These are phyloP conservation scores for Exophiala aquamarina DNA, from an alignment of 2,329 filamentous ascomycete species.

Conservation along the genomic window DNA sequence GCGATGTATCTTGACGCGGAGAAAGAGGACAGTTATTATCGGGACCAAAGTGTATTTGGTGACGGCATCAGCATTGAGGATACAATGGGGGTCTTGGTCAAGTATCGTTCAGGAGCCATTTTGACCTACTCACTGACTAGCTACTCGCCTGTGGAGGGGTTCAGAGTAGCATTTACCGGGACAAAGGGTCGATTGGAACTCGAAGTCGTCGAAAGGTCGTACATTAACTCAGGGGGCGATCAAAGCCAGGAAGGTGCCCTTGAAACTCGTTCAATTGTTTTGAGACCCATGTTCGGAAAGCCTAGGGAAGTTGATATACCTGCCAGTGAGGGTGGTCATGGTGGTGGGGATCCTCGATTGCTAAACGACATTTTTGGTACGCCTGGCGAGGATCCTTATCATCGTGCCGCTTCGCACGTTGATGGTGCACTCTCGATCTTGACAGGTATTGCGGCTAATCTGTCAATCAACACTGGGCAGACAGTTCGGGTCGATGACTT, in stretches of 20 bases:
- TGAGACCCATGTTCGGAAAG: constrained; percentile 58
- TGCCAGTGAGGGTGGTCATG: constrained; percentile 57
- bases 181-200: constrained; percentile 60
- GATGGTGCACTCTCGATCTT: constrained; percentile 2
- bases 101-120: constrained; percentile 57
- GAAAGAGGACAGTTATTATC: constrained; percentile 62
- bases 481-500: constrained; percentile 2
- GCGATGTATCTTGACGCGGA: constrained; percentile 63
- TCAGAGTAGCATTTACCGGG: no score
- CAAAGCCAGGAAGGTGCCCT: constrained; percentile 56
- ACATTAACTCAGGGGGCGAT: constrained; percentile 61
- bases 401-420: constrained; percentile 4
- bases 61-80: constrained; percentile 67
- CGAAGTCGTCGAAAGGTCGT: constrained; percentile 63
- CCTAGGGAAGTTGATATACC: constrained; percentile 56
- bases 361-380: constrained; percentile 84
- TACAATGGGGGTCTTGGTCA: constrained; percentile 61
- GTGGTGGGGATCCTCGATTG: constrained; percentile 93
- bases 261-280: constrained; percentile 49
- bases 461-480: constrained; percentile 45
- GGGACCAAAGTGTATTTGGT: constrained; percentile 63
- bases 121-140: no score
- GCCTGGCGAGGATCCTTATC: constrained; percentile 63
- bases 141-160: no score
- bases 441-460: constrained; percentile 72